A percentile compares a stretch with the other conserved stretches of the same genome.
These are phyloP conservation scores for Raffaelea ambrosiae DNA, from an alignment of 2,329 filamentous ascomycete species.

Conservation along the genomic window DNA sequence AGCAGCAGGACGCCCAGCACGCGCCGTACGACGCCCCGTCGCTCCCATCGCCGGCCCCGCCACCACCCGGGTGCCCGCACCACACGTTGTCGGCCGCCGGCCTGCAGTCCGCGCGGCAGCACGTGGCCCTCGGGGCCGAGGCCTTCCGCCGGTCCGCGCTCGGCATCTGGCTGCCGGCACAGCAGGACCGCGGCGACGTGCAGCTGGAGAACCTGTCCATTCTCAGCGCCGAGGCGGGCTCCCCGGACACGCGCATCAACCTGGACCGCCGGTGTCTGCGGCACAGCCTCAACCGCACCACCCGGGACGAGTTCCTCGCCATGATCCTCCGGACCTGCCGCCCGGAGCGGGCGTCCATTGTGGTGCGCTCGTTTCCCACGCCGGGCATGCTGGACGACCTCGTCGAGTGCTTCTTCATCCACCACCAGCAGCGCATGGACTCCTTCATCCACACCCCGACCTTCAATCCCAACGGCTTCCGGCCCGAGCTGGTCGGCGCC, in stretches of 20 bases:
- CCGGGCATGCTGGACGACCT: slow-evolving; percentile 52
- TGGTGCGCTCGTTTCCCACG: slow-evolving; percentile 54
- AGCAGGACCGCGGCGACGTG: slow-evolving; percentile 32
- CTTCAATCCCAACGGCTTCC: slow-evolving; percentile 44
- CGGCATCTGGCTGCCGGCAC: slow-evolving; percentile 42
- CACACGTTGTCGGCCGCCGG: too few species aligned
- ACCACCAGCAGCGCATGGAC: slow-evolving; percentile 46
- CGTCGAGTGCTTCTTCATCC: slow-evolving; percentile 51
- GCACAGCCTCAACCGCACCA: slow-evolving; percentile 35
- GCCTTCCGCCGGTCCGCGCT: slow-evolving; percentile 41
- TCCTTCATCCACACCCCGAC: slow-evolving; percentile 55
- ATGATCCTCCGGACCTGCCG: slow-evolving; percentile 51
- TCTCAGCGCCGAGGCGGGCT: slow-evolving; percentile 27
- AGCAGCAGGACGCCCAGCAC: background rate
- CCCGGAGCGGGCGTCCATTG: slow-evolving; percentile 40
- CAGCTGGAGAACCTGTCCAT: slow-evolving; percentile 38
- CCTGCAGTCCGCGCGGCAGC: background rate
- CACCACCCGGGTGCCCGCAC: too few species aligned
- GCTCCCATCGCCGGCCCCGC: background rate
- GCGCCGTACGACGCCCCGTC: background rate
- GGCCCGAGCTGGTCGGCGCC: slow-evolving; percentile 51
- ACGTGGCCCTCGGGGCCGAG: slow-evolving; percentile 25
- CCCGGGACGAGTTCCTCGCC: slow-evolving; percentile 54
- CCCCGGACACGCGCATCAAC: slow-evolving; percentile 27
- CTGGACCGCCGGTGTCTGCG: slow-evolving; percentile 20